phyloP scores from a whole-genome alignment of 306 rosid species.

The Prinsepia uniflora region DNA sequence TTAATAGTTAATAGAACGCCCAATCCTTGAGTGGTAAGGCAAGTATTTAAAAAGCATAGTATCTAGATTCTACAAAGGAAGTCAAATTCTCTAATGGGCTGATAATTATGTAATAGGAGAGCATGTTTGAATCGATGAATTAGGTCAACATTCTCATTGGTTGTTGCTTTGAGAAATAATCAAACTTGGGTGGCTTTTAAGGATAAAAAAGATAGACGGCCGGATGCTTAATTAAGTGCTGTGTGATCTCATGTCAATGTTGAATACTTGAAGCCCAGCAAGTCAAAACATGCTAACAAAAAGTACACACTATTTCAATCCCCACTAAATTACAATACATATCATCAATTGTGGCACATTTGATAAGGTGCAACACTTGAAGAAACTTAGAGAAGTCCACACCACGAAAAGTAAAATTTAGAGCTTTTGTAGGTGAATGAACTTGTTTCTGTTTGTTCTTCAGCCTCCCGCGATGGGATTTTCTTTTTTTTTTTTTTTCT shows the following conservation, averaged over 20 bases:
- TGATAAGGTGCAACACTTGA: neutral
- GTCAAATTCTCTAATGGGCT: neutral
- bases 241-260: neutral
- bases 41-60: no score
- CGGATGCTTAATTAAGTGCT: neutral
- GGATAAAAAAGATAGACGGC: neutral
- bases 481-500: no score
- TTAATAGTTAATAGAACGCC: no score
- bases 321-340: neutral
- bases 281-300: neutral
- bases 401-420: no score
- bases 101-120: neutral
- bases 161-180: neutral
- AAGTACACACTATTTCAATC: neutral
- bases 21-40: no score
- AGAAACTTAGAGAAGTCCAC: neutral
- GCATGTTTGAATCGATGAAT: neutral
- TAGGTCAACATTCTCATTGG: neutral
- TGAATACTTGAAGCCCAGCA: neutral
- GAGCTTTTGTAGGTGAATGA: no score
- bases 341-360: neutral
- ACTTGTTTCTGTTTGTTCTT: no score
- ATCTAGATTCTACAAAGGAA: neutral
- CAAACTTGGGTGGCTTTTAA: neutral
- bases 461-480: no score